Evolutionary conservation across 371 early-diverging fungal genomes (phyloP).

Genomic region (Mortierella sp.): DNA sequence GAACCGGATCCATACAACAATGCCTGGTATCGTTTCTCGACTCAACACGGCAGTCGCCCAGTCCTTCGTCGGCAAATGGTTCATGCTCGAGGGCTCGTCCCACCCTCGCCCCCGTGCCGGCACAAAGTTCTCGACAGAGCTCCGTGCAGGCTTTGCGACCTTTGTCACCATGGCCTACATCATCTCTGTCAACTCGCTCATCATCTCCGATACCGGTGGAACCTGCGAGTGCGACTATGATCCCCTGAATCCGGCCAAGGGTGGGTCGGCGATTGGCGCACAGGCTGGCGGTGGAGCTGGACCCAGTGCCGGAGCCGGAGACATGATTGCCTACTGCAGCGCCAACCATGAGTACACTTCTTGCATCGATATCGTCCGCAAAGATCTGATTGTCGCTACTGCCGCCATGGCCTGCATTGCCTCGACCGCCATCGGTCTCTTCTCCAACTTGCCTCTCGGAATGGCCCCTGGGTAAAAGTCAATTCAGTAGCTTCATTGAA

Average conservation of each 20-base stretch:
- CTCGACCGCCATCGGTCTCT: slow-evolving; percentile 73
- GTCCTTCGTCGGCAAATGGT: slow-evolving; percentile 68
- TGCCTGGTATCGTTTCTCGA: slow-evolving; percentile 42
- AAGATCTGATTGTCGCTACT: slow-evolving; percentile 80
- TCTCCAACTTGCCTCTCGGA: slow-evolving; percentile 83
- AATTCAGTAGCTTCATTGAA: too few relatives aligned
- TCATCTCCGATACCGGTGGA: slow-evolving; percentile 83
- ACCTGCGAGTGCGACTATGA: slow-evolving; percentile 73
- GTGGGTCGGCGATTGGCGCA: slow-evolving; percentile 50
- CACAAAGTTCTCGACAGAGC: slow-evolving; percentile 74
- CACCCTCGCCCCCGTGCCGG: slow-evolving; percentile 64
- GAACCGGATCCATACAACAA: neutral
- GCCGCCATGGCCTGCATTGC: slow-evolving; percentile 77
- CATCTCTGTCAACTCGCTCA: slow-evolving; percentile 81
- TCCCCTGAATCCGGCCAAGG: slow-evolving; percentile 32
- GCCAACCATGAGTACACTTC: slow-evolving; percentile 66
- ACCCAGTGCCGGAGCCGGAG: slow-evolving; percentile 55
- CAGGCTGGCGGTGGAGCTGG: slow-evolving; percentile 61
- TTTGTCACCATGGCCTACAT: slow-evolving; percentile 83
- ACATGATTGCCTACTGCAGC: slow-evolving; percentile 58
- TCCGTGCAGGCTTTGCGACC: slow-evolving; percentile 78
- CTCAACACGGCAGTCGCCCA: slow-evolving; percentile 69
- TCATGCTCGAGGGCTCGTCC: slow-evolving; percentile 75
- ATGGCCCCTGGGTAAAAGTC: slow-evolving; percentile 76
- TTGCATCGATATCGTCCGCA: slow-evolving; percentile 73